These are phyloP conservation scores for Kwoniella dendrophila DNA, from an alignment of 768 basidiomycete genomes.

Conservation along the genomic window DNA sequence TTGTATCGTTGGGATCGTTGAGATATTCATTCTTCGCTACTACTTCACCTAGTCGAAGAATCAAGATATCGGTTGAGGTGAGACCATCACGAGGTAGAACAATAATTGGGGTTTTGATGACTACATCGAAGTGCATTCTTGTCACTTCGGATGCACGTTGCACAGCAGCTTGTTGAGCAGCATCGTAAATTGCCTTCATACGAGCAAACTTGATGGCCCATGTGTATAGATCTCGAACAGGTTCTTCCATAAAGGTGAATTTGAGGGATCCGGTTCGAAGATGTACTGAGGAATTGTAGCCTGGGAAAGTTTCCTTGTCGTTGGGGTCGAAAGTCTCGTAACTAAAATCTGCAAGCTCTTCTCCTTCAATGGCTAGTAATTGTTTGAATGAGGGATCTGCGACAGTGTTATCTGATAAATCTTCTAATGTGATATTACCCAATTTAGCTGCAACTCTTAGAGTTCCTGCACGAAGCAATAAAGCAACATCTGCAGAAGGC, in stretches of 20 bases:
- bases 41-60: conserved; percentile 86
- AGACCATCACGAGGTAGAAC: conserved; percentile 73
- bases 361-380: conserved; percentile 88
- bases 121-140: conserved; percentile 87
- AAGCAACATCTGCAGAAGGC: conserved; percentile 82
- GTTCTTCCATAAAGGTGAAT: conserved; percentile 82
- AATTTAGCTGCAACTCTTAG: conserved; percentile 78
- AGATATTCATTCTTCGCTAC: conserved; percentile 73
- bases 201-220: conserved; percentile 83
- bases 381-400: conserved; percentile 73
- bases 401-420: conserved; percentile 59
- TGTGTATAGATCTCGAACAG: conserved; percentile 82
- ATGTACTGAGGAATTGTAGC: conserved; percentile 78
- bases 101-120: conserved; percentile 87
- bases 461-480: conserved; percentile 71
- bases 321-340: conserved; percentile 85
- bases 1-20: conserved; percentile 60
- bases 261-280: conserved; percentile 87
- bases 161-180: conserved; percentile 88
- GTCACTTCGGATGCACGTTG: conserved; percentile 78
- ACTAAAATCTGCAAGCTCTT: conserved; percentile 87
- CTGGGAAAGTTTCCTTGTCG: conserved; percentile 67
- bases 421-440: conserved; percentile 78
- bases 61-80: conserved; percentile 67
- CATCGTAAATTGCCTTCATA: conserved; percentile 91